phyloP scores from a whole-genome alignment of 2,329 filamentous ascomycete genomes.

The Talaromyces sp. region DNA sequence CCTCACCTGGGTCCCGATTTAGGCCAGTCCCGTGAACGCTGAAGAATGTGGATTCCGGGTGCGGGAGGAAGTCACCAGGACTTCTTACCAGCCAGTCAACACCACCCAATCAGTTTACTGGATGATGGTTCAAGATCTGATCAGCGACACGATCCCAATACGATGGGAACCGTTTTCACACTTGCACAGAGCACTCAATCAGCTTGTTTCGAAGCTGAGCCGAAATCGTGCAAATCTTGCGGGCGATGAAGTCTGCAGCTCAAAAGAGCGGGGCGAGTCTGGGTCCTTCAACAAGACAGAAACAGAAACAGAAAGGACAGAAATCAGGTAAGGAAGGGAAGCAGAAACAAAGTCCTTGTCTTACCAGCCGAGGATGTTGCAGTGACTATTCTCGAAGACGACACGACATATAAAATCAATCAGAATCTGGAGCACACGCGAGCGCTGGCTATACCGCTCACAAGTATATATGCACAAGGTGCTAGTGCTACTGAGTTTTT shows the following conservation, averaged over 20 bases:
- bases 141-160: constrained; percentile 3
- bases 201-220: background rate
- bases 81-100: constrained; percentile 5
- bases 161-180: background rate
- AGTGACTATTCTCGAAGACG: background rate
- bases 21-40: constrained; percentile 16
- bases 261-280: background rate
- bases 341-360: background rate
- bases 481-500: background rate
- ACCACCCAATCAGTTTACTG: constrained; percentile 1
- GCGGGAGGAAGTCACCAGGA: constrained; percentile 16
- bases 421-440: background rate
- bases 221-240: background rate
- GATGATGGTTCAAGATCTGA: constrained; percentile 6
- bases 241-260: background rate
- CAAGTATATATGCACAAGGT: constrained; percentile 1
- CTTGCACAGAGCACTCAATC: background rate
- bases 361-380: background rate
- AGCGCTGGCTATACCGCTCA: constrained; percentile 4
- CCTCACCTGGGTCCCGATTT: constrained; percentile 11
- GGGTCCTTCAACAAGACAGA: background rate
- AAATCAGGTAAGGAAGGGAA: background rate
- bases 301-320: background rate
- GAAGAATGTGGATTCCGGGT: constrained; percentile 16
- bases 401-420: background rate